Percentiles rank a stretch among this genome's conserved stretches.
phyloP scores from a whole-genome alignment of 2,329 filamentous ascomycete species.

The Chaetomiaceae sp. region DNA sequence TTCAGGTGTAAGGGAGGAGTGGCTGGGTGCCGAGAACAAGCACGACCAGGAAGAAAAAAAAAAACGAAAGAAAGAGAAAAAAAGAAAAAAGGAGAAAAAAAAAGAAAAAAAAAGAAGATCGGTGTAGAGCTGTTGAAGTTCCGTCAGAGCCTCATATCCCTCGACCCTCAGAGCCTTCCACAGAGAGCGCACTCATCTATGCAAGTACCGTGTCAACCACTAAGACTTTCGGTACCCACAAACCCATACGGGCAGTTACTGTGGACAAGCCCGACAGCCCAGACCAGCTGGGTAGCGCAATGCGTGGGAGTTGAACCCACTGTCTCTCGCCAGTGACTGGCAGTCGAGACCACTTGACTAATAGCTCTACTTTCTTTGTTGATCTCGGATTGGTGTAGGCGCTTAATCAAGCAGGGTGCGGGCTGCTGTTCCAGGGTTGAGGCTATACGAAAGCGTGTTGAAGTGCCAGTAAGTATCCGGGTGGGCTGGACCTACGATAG shows the following conservation, averaged over 20 bases:
- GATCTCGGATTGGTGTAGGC: too few relatives aligned
- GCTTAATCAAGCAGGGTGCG: too few relatives aligned
- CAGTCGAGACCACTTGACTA: background rate
- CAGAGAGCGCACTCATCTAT: too few relatives aligned
- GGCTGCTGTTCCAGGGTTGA: too few relatives aligned
- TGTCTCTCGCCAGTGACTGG: background rate
- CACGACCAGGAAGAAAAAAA: background rate
- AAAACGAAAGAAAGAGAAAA: background rate
- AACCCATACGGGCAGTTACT: background rate
- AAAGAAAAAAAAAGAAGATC: background rate
- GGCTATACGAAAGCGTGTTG: too few relatives aligned
- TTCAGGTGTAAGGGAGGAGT: too few relatives aligned
- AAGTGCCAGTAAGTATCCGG: too few relatives aligned
- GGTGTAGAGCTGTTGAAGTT: background rate
- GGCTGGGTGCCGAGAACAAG: too few relatives aligned
- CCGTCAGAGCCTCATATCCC: background rate
- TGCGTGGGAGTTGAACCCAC: constrained; percentile 4
- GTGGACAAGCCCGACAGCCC: background rate
- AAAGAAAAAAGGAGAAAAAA: background rate
- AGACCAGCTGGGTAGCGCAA: constrained; percentile 1
- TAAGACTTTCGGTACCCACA: constrained; percentile 1
- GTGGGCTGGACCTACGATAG: too few relatives aligned
- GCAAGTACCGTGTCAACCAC: background rate
- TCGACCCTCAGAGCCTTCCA: too few relatives aligned
- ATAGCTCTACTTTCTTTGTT: too few relatives aligned